phyloP scores from a whole-genome alignment of 208 protist genomes.

The Leishmania lainsoni region DNA sequence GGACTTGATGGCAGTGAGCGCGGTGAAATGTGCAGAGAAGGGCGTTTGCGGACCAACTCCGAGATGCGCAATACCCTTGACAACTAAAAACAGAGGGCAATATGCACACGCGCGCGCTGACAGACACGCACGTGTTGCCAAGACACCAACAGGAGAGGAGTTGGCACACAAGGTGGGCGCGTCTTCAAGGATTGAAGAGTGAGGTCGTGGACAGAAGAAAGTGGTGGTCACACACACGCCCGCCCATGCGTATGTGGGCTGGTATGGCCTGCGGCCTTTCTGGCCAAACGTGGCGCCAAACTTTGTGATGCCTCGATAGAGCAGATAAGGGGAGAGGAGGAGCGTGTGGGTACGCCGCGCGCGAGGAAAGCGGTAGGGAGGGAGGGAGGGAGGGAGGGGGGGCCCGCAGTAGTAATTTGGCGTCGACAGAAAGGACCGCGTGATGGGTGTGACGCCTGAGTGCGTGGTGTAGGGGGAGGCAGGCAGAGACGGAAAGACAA shows the following conservation, averaged over 20 bases:
- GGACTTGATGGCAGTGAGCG: background rate
- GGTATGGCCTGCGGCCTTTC: background rate
- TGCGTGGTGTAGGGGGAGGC: background rate
- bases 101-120: background rate
- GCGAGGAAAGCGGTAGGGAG: background rate
- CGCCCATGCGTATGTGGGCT: background rate
- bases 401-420: too few relatives aligned
- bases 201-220: background rate
- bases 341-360: background rate
- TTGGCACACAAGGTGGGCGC: background rate
- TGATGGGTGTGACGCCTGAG: too few relatives aligned
- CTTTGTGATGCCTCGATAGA: background rate
- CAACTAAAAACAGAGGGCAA: background rate
- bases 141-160: background rate
- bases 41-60: background rate
- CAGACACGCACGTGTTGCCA: background rate
- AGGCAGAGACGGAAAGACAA: background rate
- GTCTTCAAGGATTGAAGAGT: background rate
- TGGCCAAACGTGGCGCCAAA: background rate
- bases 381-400: background rate
- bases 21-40: background rate
- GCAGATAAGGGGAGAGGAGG: background rate
- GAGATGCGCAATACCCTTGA: background rate
- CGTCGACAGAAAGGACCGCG: too few relatives aligned
- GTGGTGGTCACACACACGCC: background rate